Evolutionary conservation across 495 filamentous ascomycete genomes (phyloP), one percentile per base, ranked within the genome.

Genomic region (Tuber aestivum): DNA sequence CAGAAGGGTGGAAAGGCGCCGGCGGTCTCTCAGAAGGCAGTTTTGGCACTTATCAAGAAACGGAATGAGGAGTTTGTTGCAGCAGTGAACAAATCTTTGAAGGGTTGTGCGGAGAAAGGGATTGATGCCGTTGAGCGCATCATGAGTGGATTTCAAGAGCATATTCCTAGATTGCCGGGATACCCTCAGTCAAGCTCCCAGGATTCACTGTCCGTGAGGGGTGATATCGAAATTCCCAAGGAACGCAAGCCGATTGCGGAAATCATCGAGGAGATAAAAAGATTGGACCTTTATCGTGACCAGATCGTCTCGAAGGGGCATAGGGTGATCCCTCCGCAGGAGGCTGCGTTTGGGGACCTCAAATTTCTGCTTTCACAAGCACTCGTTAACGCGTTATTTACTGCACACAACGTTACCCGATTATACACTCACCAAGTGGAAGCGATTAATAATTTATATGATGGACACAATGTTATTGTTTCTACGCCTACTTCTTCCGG

Each of bases 241-340:
- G 93, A 97, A 77, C 88, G 95, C 69, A 92, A 94, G 77, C 87
- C 87, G 5, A 93, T 98, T 38, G 86, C 92, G 0, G 92, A 95
- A 76, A 99, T 98, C 37, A 88, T 98, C 56, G 86, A 87, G 2
- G 93, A 98, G 81, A 90, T 98, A 41, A 94, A 93, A 81, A 85
- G 87, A 9, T 89, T 90, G 82, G 87, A 94, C 68, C 95, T 95
- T 91, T 98, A 98, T 80, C 91, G 90, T 21, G 90, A 90, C 6
- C 95, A 99, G 83, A 95, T 99, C 79, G 96, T 98, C 3, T 93
- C 94, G 0, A 93, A 96, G 81, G 95, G 95, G 0, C 94, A 97
- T 85, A 88, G 95, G 40, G 92, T 97, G 4, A 96, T 98, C 80
- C 93, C 97, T 73, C 89, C 94, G 14, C 95, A 97, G 79, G 88